phyloP scores from a whole-genome alignment of 2,329 filamentous ascomycete species.

The Curvularia eragrostidis region DNA sequence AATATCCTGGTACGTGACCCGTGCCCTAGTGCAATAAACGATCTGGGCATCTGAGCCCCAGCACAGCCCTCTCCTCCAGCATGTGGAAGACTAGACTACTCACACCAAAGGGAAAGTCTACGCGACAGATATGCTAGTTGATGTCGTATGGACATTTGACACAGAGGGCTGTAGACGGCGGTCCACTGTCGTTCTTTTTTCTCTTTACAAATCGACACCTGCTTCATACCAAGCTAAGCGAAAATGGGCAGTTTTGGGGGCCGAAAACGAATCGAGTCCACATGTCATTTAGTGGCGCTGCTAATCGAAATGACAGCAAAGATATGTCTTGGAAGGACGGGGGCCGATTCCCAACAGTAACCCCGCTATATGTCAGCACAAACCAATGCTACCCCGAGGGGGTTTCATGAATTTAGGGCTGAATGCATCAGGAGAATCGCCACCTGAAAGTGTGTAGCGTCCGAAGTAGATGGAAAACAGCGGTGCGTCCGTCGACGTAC shows the following conservation, averaged over 20 bases:
- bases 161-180: constrained; percentile 2
- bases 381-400: constrained; percentile 8
- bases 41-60: constrained; percentile 21
- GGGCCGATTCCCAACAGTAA: constrained; percentile 11
- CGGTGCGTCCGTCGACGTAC: not conserved
- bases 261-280: not conserved
- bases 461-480: not conserved
- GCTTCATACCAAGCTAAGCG: not conserved
- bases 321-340: constrained; percentile 8
- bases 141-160: not conserved
- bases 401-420: not conserved
- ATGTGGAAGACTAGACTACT: constrained; percentile 1
- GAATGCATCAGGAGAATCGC: not conserved
- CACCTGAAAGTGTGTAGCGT: not conserved
- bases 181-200: not conserved
- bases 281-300: constrained; percentile 15
- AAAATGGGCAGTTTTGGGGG: constrained; percentile 1
- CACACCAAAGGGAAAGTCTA: constrained; percentile 4
- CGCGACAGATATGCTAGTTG: not conserved
- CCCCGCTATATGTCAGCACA: constrained; percentile 10
- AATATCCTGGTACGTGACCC: constrained; percentile 15
- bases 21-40: constrained; percentile 12
- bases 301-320: constrained; percentile 13
- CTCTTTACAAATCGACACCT: not conserved
- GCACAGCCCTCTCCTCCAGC: constrained; percentile 14